These are phyloP conservation scores for Yarrowia phangngaensis DNA, from an alignment of 805 yeast species.

Conservation along the genomic window DNA sequence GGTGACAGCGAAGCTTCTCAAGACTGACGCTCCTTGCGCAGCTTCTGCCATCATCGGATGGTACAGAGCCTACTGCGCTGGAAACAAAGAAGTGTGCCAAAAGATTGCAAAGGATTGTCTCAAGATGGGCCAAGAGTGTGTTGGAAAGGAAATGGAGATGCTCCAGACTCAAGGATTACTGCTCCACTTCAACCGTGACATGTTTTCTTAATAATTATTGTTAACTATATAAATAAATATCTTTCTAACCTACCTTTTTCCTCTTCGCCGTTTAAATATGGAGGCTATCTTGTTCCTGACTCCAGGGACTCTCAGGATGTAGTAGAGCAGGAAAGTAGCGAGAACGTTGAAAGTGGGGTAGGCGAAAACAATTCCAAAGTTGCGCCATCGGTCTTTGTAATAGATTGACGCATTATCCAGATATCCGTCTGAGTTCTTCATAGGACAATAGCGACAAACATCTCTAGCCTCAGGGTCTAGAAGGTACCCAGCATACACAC, in stretches of 20 bases:
- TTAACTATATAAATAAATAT: slow-evolving; percentile 13
- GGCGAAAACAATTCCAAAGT: slow-evolving; percentile 53
- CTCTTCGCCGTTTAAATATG: slow-evolving; percentile 19
- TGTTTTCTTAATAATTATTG: slow-evolving; percentile 4
- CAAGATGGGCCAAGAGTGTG: slow-evolving; percentile 8
- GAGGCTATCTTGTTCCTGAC: slow-evolving; percentile 24
- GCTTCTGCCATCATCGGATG: slow-evolving; percentile 12
- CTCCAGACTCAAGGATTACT: slow-evolving; percentile 18
- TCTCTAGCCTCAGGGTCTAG: slow-evolving; percentile 46
- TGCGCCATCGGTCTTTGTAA: slow-evolving; percentile 50
- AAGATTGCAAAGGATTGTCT: slow-evolving; percentile 21
- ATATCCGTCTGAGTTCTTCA: slow-evolving; percentile 55
- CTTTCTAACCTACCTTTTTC: background rate
- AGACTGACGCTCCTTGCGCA: slow-evolving; percentile 6
- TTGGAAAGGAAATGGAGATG: slow-evolving; percentile 15
- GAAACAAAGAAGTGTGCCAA: slow-evolving; percentile 2
- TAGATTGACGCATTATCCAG: slow-evolving; percentile 43
- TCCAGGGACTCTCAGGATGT: slow-evolving; percentile 67
- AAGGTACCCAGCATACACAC: slow-evolving; percentile 46
- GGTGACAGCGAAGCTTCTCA: slow-evolving; percentile 15
- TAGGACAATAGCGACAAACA: slow-evolving; percentile 59
- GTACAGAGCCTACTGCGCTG: slow-evolving; percentile 24
- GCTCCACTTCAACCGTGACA: slow-evolving; percentile 6
- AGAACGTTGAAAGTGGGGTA: slow-evolving; percentile 48
- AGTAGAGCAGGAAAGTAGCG: slow-evolving; percentile 49